These are phyloP conservation scores for Penicillium sp. DNA, from an alignment of 2,329 filamentous ascomycete genomes.

Conservation along the genomic window DNA sequence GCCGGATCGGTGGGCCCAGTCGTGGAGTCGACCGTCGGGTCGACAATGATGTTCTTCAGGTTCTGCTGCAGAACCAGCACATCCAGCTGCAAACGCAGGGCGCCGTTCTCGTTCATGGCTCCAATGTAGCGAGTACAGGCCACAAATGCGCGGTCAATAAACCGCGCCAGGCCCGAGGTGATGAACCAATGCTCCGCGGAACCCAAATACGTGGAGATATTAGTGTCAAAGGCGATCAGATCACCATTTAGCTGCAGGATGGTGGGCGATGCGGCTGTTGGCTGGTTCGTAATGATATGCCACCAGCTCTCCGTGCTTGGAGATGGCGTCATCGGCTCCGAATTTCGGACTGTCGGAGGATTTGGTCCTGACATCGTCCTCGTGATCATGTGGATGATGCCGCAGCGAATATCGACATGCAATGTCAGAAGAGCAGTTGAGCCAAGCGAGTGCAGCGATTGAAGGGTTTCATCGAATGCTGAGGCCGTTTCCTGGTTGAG, in stretches of 20 bases:
- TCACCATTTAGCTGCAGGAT: slow-evolving; percentile 81
- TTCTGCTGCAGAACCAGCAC: slow-evolving; percentile 95
- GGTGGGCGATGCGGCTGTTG: slow-evolving; percentile 54
- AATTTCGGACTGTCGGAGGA: slow-evolving; percentile 35
- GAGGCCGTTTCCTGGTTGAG: slow-evolving; percentile 83
- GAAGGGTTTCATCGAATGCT: slow-evolving; percentile 81
- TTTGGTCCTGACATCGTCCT: slow-evolving; percentile 59
- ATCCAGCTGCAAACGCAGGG: slow-evolving; percentile 86
- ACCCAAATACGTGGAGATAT: slow-evolving; percentile 69
- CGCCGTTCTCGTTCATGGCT: slow-evolving; percentile 80
- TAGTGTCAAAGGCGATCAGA: slow-evolving; percentile 84
- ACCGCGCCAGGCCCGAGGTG: slow-evolving; percentile 68
- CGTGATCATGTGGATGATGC: slow-evolving; percentile 75
- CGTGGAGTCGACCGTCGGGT: slow-evolving; percentile 19
- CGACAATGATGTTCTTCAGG: slow-evolving; percentile 77
- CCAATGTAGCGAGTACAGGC: slow-evolving; percentile 67
- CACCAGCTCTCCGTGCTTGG: slow-evolving; percentile 66
- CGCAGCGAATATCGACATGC: slow-evolving; percentile 83
- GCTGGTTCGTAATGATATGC: slow-evolving; percentile 43
- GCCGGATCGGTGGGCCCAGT: slow-evolving; percentile 9
- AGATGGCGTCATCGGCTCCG: slow-evolving; percentile 49
- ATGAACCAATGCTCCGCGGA: slow-evolving; percentile 71
- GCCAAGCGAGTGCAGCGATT: slow-evolving; percentile 77
- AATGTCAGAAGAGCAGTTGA: slow-evolving; percentile 76
- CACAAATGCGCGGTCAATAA: slow-evolving; percentile 78